Evolutionary conservation across 306 rosid species (phyloP).

Genomic region (Medicago lupulina): DNA sequence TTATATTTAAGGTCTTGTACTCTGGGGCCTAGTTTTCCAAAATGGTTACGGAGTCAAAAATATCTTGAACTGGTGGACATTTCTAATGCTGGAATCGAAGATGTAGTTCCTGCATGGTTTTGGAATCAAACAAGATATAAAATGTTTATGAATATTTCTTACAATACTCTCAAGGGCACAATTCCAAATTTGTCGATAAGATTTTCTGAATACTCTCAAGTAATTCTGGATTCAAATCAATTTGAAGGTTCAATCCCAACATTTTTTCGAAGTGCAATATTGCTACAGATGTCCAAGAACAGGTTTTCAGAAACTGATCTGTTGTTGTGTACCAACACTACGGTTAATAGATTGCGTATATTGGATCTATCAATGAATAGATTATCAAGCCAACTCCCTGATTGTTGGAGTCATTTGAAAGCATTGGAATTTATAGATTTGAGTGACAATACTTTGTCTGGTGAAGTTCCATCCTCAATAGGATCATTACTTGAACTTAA

Average conservation of each 20-base stretch:
- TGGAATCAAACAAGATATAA: not conserved
- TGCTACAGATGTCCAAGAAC: not conserved
- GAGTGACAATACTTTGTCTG: not conserved
- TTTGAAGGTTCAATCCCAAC: slow-evolving; percentile 31
- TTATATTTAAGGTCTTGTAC: not conserved
- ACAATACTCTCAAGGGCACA: slow-evolving; percentile 20
- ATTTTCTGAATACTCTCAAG: not conserved
- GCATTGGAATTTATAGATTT: not conserved
- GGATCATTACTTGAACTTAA: slow-evolving; percentile 15
- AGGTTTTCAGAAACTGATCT: not conserved
- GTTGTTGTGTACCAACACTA: not conserved
- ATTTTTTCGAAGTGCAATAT: not conserved
- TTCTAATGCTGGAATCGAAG: slow-evolving; percentile 9
- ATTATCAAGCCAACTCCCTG: not conserved
- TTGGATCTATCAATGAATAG: slow-evolving; percentile 3
- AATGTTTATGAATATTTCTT: not conserved
- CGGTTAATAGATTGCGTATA: not conserved
- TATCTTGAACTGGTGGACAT: not conserved
- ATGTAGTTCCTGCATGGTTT: slow-evolving; percentile 2
- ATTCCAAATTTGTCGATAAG: slow-evolving; percentile 15
- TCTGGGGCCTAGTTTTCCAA: slow-evolving; percentile 31
- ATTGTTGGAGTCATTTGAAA: slow-evolving; percentile 22
- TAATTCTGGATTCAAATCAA: not conserved
- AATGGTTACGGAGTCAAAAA: slow-evolving; percentile 21
- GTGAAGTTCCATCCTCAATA: slow-evolving; percentile 3